phyloP scores from a whole-genome alignment of 257 asterid genomes.

The Solanum chmielewskii region DNA sequence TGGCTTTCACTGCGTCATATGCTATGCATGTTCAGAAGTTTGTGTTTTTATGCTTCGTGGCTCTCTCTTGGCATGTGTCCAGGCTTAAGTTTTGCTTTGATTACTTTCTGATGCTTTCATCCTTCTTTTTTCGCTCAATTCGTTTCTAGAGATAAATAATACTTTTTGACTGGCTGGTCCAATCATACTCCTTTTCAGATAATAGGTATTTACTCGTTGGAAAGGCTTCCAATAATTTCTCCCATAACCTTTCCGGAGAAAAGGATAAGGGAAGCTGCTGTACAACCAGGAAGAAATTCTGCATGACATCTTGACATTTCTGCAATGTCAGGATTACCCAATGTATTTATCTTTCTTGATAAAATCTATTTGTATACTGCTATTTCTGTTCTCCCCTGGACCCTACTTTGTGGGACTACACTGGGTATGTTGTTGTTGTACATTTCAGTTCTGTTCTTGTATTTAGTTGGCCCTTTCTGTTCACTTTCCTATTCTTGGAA shows the following conservation, averaged over 20 bases:
- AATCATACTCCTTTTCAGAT: conserved; percentile 18
- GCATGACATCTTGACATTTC: conserved; percentile 68
- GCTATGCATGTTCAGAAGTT: background rate
- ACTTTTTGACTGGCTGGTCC: conserved; percentile 6
- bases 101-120: background rate
- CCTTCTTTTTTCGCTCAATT: background rate
- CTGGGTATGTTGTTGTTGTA: background rate
- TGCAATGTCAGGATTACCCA: conserved; percentile 83
- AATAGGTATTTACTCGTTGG: conserved; percentile 16
- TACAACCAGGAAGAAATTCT: conserved; percentile 31
- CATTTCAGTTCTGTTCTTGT: background rate
- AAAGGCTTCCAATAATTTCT: conserved; percentile 15
- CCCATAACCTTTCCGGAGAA: conserved; percentile 24
- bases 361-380: background rate
- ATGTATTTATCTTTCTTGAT: conserved; percentile 40
- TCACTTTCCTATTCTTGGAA: background rate
- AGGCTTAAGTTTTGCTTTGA: background rate
- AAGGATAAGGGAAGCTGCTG: conserved; percentile 39
- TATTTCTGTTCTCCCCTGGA: background rate
- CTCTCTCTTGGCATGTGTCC: background rate
- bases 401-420: background rate
- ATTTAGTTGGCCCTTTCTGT: background rate
- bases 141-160: background rate
- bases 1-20: background rate
- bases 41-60: background rate